A percentile compares a stretch with the other conserved stretches of the same genome.
These are phyloP conservation scores for Betula pendula DNA, from an alignment of 306 rosid genomes.

Conservation along the genomic window DNA sequence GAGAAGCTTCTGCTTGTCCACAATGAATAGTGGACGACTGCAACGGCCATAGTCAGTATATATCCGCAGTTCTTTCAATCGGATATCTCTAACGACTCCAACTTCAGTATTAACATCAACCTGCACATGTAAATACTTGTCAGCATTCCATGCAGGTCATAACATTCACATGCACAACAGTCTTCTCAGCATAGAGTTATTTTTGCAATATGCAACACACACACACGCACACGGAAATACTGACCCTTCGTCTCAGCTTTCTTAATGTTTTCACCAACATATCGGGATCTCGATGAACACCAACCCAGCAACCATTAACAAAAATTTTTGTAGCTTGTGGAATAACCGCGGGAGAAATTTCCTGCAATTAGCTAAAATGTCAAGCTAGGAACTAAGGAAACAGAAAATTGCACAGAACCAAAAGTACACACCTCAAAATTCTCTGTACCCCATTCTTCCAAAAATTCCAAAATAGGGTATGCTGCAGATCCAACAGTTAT, in stretches of 20 bases:
- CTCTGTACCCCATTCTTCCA: constrained; percentile 99
- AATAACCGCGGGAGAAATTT: constrained; percentile 96
- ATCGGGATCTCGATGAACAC: constrained; percentile 98
- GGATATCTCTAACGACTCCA: constrained; percentile 96
- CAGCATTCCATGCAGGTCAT: constrained; percentile 19
- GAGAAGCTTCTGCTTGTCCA: constrained; percentile 96
- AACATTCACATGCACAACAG: background rate
- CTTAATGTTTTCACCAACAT: constrained; percentile 96
- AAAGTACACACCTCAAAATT: constrained; percentile 75
- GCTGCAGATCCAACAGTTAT: constrained; percentile 98
- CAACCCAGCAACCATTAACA: constrained; percentile 99
- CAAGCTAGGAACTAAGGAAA: constrained; percentile 16
- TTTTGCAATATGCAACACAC: background rate
- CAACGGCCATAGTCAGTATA: constrained; percentile 99
- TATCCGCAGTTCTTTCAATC: constrained; percentile 88
- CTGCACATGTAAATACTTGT: constrained; percentile 46
- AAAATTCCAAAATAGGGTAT: constrained; percentile 92
- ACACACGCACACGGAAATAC: background rate
- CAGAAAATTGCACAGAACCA: constrained; percentile 22
- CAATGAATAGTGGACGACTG: constrained; percentile 97
- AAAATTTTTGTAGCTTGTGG: constrained; percentile 95
- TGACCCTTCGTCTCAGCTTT: constrained; percentile 88
- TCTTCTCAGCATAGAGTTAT: background rate
- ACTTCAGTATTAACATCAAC: constrained; percentile 99
- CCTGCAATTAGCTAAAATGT: constrained; percentile 48